phyloP scores from a whole-genome alignment of 2,329 filamentous ascomycete genomes.

The Sarocladium strictum region DNA sequence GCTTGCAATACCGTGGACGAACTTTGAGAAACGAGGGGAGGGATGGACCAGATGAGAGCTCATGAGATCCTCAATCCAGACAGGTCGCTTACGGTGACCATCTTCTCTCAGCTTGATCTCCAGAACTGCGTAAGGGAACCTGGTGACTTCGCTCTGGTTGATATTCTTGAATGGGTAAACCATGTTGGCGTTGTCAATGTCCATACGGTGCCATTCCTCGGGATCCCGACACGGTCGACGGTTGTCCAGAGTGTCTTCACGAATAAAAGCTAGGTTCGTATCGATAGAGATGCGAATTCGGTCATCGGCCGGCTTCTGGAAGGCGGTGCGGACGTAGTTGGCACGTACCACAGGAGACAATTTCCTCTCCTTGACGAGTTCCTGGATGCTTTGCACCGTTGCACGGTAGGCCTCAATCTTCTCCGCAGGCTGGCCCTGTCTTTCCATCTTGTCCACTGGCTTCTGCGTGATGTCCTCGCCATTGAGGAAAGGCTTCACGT shows the following conservation, averaged over 20 bases:
- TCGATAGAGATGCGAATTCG: conserved; percentile 89
- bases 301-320: conserved; percentile 91
- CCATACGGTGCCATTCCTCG: conserved; percentile 81
- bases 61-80: conserved; percentile 91
- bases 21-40: conserved; percentile 90
- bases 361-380: conserved; percentile 69
- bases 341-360: conserved; percentile 82
- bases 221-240: conserved; percentile 86
- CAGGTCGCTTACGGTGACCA: conserved; percentile 59
- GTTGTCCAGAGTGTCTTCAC: conserved; percentile 68
- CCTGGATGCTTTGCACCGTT: conserved; percentile 71
- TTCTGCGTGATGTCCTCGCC: conserved; percentile 92
- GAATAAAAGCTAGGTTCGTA: conserved; percentile 84
- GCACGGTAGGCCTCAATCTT: conserved; percentile 64
- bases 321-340: conserved; percentile 90
- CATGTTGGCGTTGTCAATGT: conserved; percentile 80
- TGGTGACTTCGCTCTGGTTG: conserved; percentile 83
- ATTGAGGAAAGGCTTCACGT: conserved; percentile 79
- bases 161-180: conserved; percentile 82
- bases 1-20: conserved; percentile 85
- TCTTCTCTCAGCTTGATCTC: conserved; percentile 84
- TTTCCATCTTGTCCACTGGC: conserved; percentile 78
- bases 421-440: conserved; percentile 60
- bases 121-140: conserved; percentile 84
- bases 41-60: conserved; percentile 87